Percentiles rank a stretch among this genome's conserved stretches.
phyloP scores from a whole-genome alignment of 305 asterid genomes.

The Ajuga reptans region DNA sequence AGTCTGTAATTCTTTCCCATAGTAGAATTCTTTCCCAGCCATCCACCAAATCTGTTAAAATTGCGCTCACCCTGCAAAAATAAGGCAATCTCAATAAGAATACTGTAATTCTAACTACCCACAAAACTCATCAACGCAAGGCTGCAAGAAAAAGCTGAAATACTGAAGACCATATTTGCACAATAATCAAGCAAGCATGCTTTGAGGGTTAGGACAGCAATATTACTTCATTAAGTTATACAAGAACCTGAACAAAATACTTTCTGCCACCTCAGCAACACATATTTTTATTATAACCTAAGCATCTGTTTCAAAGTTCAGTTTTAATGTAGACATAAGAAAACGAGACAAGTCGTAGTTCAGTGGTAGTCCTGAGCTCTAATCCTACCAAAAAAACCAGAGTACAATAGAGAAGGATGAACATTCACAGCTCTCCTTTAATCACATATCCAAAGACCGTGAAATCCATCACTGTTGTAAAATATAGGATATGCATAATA shows the following conservation, averaged over 20 bases:
- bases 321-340: not conserved
- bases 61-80: slow-evolving; percentile 81
- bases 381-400: not conserved
- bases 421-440: not conserved
- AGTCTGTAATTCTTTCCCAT: slow-evolving; percentile 80
- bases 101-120: not conserved
- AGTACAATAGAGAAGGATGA: not conserved
- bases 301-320: not conserved
- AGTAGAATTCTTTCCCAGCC: slow-evolving; percentile 98
- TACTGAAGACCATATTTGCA: not conserved
- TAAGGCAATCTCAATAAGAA: not conserved
- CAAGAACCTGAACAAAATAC: not conserved
- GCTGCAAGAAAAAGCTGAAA: not conserved
- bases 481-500: slow-evolving; percentile 3
- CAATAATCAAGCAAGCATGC: not conserved
- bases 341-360: not conserved
- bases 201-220: not conserved
- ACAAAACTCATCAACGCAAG: not conserved
- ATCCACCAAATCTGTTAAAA: slow-evolving; percentile 93
- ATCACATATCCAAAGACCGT: slow-evolving; percentile 24
- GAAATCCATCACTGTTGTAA: not conserved
- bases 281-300: not conserved
- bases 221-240: not conserved
- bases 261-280: not conserved
- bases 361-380: not conserved